phyloP scores from a whole-genome alignment of 1,284 basidiomycete species.

The Ustilago loliicola region DNA sequence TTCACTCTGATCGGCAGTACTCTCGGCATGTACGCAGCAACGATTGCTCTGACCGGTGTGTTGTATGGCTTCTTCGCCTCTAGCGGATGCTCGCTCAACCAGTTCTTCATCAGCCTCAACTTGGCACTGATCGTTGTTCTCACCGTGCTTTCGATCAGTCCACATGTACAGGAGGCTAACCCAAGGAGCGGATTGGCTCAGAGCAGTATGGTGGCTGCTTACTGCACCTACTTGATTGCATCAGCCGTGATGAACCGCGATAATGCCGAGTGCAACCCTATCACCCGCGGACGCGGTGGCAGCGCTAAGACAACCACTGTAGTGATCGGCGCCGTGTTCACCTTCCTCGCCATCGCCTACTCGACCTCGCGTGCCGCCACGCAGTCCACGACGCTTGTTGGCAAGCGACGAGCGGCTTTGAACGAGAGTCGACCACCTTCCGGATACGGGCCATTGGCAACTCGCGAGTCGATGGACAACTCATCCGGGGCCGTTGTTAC shows the following conservation, averaged over 20 bases:
- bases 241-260: slow-evolving; percentile 94
- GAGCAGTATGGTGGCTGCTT: slow-evolving; percentile 94
- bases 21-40: slow-evolving; percentile 84
- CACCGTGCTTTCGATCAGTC: slow-evolving; percentile 86
- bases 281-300: slow-evolving; percentile 76
- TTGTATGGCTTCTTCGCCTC: slow-evolving; percentile 93
- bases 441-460: slow-evolving; percentile 64
- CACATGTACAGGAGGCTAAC: slow-evolving; percentile 90
- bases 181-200: slow-evolving; percentile 95
- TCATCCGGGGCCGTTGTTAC: slow-evolving; percentile 76
- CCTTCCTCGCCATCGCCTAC: slow-evolving; percentile 97
- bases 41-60: slow-evolving; percentile 85
- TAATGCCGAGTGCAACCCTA: slow-evolving; percentile 87
- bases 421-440: slow-evolving; percentile 70
- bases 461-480: slow-evolving; percentile 50
- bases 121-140: slow-evolving; percentile 83
- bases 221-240: slow-evolving; percentile 95
- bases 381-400: slow-evolving; percentile 89
- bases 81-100: slow-evolving; percentile 87
- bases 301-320: slow-evolving; percentile 88
- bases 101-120: slow-evolving; percentile 96
- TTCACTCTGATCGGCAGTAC: slow-evolving; percentile 96
- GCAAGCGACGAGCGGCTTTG: slow-evolving; percentile 76
- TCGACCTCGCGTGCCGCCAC: slow-evolving; percentile 96
- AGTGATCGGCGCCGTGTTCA: slow-evolving; percentile 92